A percentile compares a stretch with the other conserved stretches of the same genome.
Conservation (phyloP, 2,329 filamentous ascomycete genomes). For the Aspergillus sp. region DNA sequence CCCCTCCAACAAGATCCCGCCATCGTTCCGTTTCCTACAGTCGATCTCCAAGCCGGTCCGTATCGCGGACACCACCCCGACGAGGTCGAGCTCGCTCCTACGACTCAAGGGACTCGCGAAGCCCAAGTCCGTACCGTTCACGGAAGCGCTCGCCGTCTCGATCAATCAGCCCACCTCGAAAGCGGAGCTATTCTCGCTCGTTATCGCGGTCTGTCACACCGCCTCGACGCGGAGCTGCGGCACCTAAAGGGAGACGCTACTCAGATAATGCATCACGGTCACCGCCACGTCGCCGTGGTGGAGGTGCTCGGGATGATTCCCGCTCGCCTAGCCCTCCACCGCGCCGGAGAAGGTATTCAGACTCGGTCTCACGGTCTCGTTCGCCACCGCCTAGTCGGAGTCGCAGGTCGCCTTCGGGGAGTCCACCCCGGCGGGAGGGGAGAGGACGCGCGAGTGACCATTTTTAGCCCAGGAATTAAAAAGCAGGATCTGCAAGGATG, state of each 20-base stretch:
- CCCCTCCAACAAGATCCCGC: conserved; percentile 24
- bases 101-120: conserved; percentile 20
- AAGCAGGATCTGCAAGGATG: not conserved
- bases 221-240: conserved; percentile 16
- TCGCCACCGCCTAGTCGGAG: conserved; percentile 13
- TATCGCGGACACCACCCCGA: conserved; percentile 25
- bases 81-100: conserved; percentile 20
- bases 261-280: conserved; percentile 15
- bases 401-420: conserved; percentile 10
- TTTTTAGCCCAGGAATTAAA: not conserved
- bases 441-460: conserved; percentile 6
- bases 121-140: conserved; percentile 15
- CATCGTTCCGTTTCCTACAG: conserved; percentile 28
- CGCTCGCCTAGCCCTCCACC: conserved; percentile 19
- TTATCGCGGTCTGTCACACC: conserved; percentile 24
- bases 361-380: conserved; percentile 15
- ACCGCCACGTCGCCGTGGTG: conserved; percentile 14
- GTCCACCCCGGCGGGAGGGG: conserved; percentile 12
- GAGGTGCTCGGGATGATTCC: conserved; percentile 12
- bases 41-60: conserved; percentile 22
- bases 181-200: conserved; percentile 27
- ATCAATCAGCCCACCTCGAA: conserved; percentile 28
- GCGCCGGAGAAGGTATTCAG: conserved; percentile 10
- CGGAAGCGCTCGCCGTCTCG: conserved; percentile 24
- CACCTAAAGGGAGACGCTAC: conserved; percentile 13